Evolutionary conservation across 2,329 filamentous ascomycete species (phyloP), one percentile per base, ranked within the genome.

Genomic region (Talaromyces sp.): DNA sequence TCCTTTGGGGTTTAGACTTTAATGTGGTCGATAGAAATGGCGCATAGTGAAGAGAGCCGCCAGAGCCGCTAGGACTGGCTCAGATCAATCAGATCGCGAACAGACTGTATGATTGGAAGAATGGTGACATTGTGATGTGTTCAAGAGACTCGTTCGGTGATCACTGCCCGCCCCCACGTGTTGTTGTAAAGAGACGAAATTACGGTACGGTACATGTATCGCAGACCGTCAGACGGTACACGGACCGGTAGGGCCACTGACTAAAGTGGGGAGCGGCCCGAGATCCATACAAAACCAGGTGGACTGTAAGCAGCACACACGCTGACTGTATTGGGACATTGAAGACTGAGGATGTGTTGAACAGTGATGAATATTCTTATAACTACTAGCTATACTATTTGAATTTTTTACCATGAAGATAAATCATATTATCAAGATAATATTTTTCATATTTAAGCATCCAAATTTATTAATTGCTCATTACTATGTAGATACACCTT

Each of bases 201-300:
- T 52, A 52, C 49, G 27, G 27, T 52, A 52, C 13, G 27, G 8
- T 31, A 52, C 49, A 11, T 9, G 47, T 50, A 50, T 50, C 22
- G 27, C 15, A 13, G 25, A 31, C 47, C 1, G 25, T 33, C 15
- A 13, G 25, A 31, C 47, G 1, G 7, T 33, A 33, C 49, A 31
- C 27, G 13, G 49, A 33, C 49, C 49, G 31, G 49, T 25, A 31
- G 49, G 31, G 49, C 25, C 49, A 52, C 49, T 52, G 13, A 52
- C 49, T 52, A 15, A 52, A 56, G 52, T 56, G 52, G 52, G 31
- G 52, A 56, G 59, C 45, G 59, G 59, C 45, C 59, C 59, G 59
- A 27, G 59, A 61, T 61, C 59, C 59, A 50, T 52, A 49, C 45
- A 22, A 22, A 22, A 22, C 22, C 22, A 22, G 22, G 22, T 22